Evolutionary conservation across 177 flowering plant species (phyloP).

Genomic region (Telopea speciosissima): DNA sequence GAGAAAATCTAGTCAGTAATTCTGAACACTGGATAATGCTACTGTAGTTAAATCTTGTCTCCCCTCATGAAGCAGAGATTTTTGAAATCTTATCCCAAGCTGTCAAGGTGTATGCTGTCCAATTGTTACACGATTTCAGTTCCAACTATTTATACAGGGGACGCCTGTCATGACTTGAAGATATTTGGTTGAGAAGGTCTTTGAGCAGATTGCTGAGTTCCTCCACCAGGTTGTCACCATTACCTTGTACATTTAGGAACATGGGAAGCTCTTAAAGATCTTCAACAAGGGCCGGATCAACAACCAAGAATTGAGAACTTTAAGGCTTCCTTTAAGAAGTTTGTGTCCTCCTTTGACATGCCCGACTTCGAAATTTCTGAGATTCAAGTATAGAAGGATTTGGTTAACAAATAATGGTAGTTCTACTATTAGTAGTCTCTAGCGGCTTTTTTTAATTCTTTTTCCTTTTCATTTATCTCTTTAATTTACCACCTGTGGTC

Average conservation of each 20-base stretch:
- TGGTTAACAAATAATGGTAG: neutral
- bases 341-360: constrained; percentile 82
- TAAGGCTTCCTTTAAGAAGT: constrained; percentile 83
- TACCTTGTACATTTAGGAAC: constrained; percentile 68
- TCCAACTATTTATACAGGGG: constrained; percentile 34
- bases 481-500: neutral
- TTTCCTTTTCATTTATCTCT: neutral
- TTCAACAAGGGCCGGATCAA: constrained; percentile 90
- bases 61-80: neutral
- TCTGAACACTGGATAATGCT: neutral
- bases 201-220: constrained; percentile 93
- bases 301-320: constrained; percentile 82
- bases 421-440: neutral
- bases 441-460: neutral
- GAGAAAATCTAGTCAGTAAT: neutral
- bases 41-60: neutral
- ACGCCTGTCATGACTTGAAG: constrained; percentile 98
- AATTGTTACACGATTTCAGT: neutral
- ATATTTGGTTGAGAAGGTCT: constrained; percentile 96
- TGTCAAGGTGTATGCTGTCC: neutral
- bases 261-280: constrained; percentile 94
- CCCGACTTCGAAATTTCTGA: constrained; percentile 79
- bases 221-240: constrained; percentile 80
- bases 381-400: constrained; percentile 78
- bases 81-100: neutral